Evolutionary conservation across 1,284 basidiomycete genomes (phyloP).

Genomic region (Leccinum solheimii): DNA sequence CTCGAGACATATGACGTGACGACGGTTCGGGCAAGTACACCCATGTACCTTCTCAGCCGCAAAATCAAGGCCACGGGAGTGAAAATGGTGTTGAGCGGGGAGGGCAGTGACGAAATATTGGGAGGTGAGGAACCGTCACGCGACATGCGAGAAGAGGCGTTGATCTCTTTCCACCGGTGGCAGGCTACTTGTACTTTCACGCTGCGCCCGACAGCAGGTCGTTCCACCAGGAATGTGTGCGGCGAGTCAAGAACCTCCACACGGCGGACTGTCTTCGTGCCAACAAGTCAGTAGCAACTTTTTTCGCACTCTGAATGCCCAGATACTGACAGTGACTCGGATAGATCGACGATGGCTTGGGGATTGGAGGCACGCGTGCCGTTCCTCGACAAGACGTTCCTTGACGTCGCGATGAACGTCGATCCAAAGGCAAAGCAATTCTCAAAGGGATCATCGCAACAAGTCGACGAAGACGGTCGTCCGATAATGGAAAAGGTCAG

Average conservation of each 20-base stretch:
- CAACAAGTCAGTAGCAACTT: slow-evolving; percentile 71
- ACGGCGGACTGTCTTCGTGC: slow-evolving; percentile 97
- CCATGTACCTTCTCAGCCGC: slow-evolving; percentile 96
- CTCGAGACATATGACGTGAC: slow-evolving; percentile 99
- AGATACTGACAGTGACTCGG: slow-evolving; percentile 2
- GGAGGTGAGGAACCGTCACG: slow-evolving; percentile 62
- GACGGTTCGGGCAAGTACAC: slow-evolving; percentile 96
- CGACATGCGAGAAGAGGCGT: not conserved
- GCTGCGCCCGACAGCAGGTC: slow-evolving; percentile 88
- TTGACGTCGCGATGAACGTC: slow-evolving; percentile 92
- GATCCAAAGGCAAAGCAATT: slow-evolving; percentile 92
- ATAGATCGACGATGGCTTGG: slow-evolving; percentile 98
- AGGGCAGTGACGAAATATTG: slow-evolving; percentile 97
- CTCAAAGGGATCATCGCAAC: slow-evolving; percentile 76
- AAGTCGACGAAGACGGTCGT: slow-evolving; percentile 80
- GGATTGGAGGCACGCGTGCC: slow-evolving; percentile 98
- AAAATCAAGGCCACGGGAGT: slow-evolving; percentile 99
- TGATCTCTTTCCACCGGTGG: slow-evolving; percentile 3
- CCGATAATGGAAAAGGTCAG: slow-evolving; percentile 92
- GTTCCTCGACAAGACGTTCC: slow-evolving; percentile 97
- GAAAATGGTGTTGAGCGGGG: slow-evolving; percentile 99
- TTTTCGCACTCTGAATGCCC: slow-evolving; percentile 1
- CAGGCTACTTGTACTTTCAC: slow-evolving; percentile 99
- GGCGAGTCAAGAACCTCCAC: slow-evolving; percentile 97
- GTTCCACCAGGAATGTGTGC: slow-evolving; percentile 96